phyloP scores from a whole-genome alignment of 768 basidiomycete species.

The Auriculariales sp. region DNA sequence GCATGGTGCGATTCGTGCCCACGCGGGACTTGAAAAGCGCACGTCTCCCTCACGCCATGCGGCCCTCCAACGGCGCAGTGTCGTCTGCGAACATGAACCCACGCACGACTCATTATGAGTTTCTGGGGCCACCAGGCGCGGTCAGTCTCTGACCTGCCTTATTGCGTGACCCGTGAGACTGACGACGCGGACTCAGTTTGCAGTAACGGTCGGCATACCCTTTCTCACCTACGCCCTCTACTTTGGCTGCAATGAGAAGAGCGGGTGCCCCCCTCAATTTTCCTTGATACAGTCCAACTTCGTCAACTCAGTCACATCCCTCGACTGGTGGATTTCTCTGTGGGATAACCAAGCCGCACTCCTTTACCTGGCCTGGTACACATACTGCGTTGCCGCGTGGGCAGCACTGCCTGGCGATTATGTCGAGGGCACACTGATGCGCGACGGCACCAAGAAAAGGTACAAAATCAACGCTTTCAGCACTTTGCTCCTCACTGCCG shows the following conservation, averaged over 20 bases:
- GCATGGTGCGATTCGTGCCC: too few relatives aligned
- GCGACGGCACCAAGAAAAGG: conserved; percentile 59
- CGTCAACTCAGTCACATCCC: conserved; percentile 24
- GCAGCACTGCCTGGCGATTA: conserved; percentile 56
- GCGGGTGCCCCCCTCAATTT: conserved; percentile 48
- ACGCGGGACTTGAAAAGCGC: too few relatives aligned
- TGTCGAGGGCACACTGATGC: conserved; percentile 53
- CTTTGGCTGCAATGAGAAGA: conserved; percentile 58
- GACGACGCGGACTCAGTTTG: conserved; percentile 22
- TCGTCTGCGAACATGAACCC: too few relatives aligned
- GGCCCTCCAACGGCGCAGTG: too few relatives aligned
- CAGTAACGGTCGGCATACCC: conserved; percentile 59
- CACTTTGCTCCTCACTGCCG: conserved; percentile 71
- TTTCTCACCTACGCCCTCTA: conserved; percentile 57
- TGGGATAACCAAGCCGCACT: conserved; percentile 72
- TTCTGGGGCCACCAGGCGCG: conserved; percentile 70
- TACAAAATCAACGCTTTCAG: conserved; percentile 96
- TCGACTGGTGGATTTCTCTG: conserved; percentile 53
- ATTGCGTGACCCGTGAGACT: not conserved
- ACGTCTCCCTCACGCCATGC: too few relatives aligned
- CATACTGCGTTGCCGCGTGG: conserved; percentile 77
- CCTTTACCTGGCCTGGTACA: conserved; percentile 81
- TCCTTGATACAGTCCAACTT: conserved; percentile 8
- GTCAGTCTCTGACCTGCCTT: not conserved
- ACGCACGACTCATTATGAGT: conserved; percentile 60